Conservation (phyloP, 352 stramenopile genomes). For the Phytopythium delawarense region DNA sequence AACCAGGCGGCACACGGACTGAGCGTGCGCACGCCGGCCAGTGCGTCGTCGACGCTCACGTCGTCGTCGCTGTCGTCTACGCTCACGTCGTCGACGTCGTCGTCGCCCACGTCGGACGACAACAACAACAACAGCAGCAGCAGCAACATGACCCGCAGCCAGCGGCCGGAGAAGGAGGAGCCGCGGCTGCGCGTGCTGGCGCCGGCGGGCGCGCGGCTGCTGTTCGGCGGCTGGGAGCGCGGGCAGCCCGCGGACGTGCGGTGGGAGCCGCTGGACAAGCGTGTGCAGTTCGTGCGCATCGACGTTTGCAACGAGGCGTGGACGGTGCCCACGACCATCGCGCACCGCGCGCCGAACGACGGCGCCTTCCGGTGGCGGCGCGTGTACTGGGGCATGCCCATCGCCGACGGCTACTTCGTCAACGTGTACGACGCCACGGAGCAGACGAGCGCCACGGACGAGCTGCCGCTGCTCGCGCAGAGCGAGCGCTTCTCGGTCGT, state of each 20-base stretch:
- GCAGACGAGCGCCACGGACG: constrained; percentile 27
- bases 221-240: constrained; percentile 64
- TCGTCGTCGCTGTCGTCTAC: constrained; percentile 11
- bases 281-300: constrained; percentile 69
- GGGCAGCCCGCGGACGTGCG: constrained; percentile 73
- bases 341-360: constrained; percentile 59
- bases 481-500: constrained; percentile 75
- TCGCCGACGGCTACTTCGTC: constrained; percentile 82
- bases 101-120: constrained; percentile 9
- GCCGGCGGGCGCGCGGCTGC: constrained; percentile 39
- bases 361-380: constrained; percentile 68
- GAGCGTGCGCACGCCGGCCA: constrained; percentile 7
- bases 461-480: constrained; percentile 49
- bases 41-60: constrained; percentile 8
- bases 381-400: constrained; percentile 86
- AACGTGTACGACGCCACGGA: constrained; percentile 85
- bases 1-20: not conserved
- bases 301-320: constrained; percentile 85
- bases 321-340: constrained; percentile 75
- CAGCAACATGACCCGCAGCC: too few species aligned
- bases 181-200: constrained; percentile 50
- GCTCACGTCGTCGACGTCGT: constrained; percentile 18
- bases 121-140: constrained; percentile 33
- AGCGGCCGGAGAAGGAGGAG: constrained; percentile 14
- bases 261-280: constrained; percentile 73